Evolutionary conservation across 306 rosid genomes (phyloP).

Genomic region (Datisca glomerata): DNA sequence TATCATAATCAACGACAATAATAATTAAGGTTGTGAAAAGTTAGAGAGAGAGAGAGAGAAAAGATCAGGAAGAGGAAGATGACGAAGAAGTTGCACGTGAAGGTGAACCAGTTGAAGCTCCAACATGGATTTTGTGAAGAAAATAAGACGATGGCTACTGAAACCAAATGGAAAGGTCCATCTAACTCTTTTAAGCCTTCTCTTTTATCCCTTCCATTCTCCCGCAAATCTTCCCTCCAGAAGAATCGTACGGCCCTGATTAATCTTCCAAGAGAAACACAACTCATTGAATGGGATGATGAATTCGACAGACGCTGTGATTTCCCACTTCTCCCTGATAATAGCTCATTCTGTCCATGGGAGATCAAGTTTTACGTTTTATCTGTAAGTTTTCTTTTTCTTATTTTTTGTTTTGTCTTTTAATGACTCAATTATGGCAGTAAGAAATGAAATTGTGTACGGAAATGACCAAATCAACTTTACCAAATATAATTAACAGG

Average conservation of each 20-base stretch:
- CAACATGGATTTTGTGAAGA: constrained; percentile 9
- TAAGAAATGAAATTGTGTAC: too few relatives aligned
- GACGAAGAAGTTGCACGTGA: constrained; percentile 26
- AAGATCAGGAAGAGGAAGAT: constrained; percentile 32
- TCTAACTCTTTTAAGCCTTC: constrained; percentile 5
- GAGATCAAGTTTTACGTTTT: constrained; percentile 33
- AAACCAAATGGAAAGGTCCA: constrained; percentile 30
- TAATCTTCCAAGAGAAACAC: background rate
- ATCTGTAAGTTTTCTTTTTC: constrained; percentile 24
- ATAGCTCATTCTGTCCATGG: constrained; percentile 13
- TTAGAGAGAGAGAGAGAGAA: background rate
- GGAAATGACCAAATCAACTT: background rate
- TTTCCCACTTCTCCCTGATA: constrained; percentile 10
- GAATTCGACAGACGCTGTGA: constrained; percentile 19
- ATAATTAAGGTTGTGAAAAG: too few relatives aligned
- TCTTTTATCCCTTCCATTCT: constrained; percentile 26
- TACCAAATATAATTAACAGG: constrained; percentile 9
- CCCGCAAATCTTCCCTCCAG: constrained; percentile 17
- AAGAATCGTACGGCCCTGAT: constrained; percentile 13
- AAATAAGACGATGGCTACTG: constrained; percentile 16
- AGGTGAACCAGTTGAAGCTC: constrained; percentile 40
- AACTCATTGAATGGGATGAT: constrained; percentile 33
- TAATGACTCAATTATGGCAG: background rate
- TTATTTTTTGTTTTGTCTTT: background rate
- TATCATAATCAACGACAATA: background rate